phyloP scores from a whole-genome alignment of 2,329 filamentous ascomycete species.

The Beauveria pseudobassiana region DNA sequence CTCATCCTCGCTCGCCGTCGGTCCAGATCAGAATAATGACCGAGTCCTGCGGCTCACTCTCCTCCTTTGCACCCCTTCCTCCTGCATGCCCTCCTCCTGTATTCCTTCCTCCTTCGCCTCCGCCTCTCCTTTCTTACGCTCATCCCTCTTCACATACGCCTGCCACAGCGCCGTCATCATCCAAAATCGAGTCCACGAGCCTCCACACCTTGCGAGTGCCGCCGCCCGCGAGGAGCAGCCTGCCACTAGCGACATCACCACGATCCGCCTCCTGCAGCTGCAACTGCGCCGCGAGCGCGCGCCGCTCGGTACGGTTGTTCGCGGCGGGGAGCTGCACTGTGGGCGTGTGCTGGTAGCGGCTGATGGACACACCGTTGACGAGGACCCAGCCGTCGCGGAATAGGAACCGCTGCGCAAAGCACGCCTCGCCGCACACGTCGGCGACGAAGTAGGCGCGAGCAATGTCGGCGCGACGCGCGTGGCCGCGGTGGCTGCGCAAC shows the following conservation, averaged over 20 bases:
- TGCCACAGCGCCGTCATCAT: conserved; percentile 34
- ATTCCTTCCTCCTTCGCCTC: conserved; percentile 13
- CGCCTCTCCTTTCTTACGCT: background rate
- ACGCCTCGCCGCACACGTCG: conserved; percentile 35
- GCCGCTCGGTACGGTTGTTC: background rate
- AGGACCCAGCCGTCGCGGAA: conserved; percentile 41
- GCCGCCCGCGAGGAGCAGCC: background rate
- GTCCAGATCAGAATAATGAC: conserved; percentile 36
- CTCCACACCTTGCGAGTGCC: conserved; percentile 29
- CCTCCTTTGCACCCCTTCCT: no score
- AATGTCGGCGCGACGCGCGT: conserved; percentile 29
- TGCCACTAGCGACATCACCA: conserved; percentile 25
- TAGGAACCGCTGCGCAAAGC: conserved; percentile 39
- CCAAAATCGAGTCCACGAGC: conserved; percentile 31
- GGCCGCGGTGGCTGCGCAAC: conserved; percentile 27
- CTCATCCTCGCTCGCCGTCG: conserved; percentile 7
- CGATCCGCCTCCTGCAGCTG: background rate
- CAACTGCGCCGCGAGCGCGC: background rate
- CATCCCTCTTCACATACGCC: conserved; percentile 33
- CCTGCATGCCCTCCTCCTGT: no score
- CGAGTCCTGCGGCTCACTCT: conserved; percentile 25
- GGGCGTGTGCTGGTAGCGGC: conserved; percentile 33
- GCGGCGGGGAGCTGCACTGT: conserved; percentile 10
- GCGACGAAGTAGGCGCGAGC: conserved; percentile 34
- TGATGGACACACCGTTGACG: conserved; percentile 39